Evolutionary conservation across 2,329 filamentous ascomycete species (phyloP), one percentile per base, ranked within the genome.

Genomic region (Apiospora phragmitis): DNA sequence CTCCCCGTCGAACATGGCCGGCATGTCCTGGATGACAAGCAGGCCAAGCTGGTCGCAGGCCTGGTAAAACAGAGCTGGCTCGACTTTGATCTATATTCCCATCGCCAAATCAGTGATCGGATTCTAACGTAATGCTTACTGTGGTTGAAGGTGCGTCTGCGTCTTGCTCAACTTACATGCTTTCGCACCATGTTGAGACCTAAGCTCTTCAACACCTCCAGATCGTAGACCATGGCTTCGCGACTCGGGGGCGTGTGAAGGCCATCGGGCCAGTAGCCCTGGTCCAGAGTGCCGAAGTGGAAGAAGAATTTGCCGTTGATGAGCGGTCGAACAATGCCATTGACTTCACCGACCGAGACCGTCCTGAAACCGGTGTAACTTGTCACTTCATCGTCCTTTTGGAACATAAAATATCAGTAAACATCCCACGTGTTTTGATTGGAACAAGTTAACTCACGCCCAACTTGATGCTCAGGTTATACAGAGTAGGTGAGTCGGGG

Each of bases 111-210:
- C 29, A 62, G 55, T 62, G n/a, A 14, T 21, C 24, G 29, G 29
- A 3, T n/a, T 18, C 32, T 62, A 3, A 12, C 5, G 29, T 32
- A 32, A 8, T 35, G 18, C 21, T 21, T 4, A 2, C 18, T 18
- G 9, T 1, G 14, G 8, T 21, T 11, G 24, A 7, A 59, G 26
- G 29, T 18, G 29, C 3, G 1, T n/a, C n/a, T n/a, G n/a, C n/a
- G 32, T 6, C 9, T 24, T 5, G 32, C 14, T 2, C 4, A 38
- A 77, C 87, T 81, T 75, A 89, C 89, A 75, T 93, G 91, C 77
- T 94, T 93, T 45, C 92, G 88, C 12, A 93, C 77, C 85, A 90
- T 90, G 78, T 93, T 93, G 79, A 92, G 91, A 0, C 91, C 91
- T 1, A 93, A 83, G 1, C 82, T 81, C 80, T 93, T 93, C 70